Base-by-base conservation (phyloP, 1,139 yeast genomes). In the Magnusiomyces tetraspermus region DNA sequence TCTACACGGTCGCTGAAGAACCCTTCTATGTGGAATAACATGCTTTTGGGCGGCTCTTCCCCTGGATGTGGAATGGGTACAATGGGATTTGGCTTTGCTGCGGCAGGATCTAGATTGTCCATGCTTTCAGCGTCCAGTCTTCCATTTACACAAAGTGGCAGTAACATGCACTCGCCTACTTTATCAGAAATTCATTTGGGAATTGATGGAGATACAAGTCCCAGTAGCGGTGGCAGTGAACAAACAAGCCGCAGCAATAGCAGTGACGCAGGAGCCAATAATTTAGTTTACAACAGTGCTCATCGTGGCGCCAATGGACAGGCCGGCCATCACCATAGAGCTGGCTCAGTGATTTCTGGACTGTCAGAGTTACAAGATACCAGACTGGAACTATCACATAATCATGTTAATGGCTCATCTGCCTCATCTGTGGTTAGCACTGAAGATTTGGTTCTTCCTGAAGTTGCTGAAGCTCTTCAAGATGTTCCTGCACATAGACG, bases 1-100 rank as follows among this genome's bases (percentile, higher is more conserved):
- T 15, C 26, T 2, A 33, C 10, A 13, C 53, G 52, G 3, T 23
- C 49, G 10, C 23, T 52, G 23, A 51, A 51, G 49, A 51, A 52
- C 49, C 54, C 56, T 3, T 24, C 45, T 38, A 19, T 51, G 11
- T 54, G 56, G 56, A 49, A 50, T 30, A 40, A 38, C 38, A n/a
- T 49, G 49, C 37, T 48, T 23, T 38, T 49, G 13, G 52, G 56
- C 33, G 48, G 45, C 2, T 15, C 48, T 6, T 6, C 15, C 23
- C 37, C 40, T 17, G 40, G 48, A 24, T 42, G 38, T 10, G 36
- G 36, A n/a, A 24, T 38, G 23, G 42, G 42, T 19, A 15, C 38
- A 10, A 33, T 33, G 38, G 24, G 24, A 17, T 38, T 17, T 19
- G 42, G 42, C 3, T 5, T 19, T 38, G 24, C 42, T 6, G 42